A percentile compares a stretch with the other conserved stretches of the same genome.
Evolutionary conservation across 345 rosid genomes (phyloP).

Genomic region (Sapria himalayana): DNA sequence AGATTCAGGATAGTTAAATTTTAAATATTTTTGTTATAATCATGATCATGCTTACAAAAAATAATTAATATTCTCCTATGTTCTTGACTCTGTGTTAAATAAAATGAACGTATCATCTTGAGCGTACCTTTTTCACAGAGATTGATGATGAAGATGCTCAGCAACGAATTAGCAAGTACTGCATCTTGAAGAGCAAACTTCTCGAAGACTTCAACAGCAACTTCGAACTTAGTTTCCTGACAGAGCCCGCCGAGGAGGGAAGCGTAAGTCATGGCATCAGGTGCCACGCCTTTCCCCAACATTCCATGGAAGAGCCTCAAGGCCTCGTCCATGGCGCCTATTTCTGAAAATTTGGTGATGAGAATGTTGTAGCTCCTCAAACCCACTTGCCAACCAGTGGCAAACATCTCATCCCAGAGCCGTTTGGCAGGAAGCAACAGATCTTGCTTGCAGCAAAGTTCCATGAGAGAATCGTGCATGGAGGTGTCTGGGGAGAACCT

Average conservation of each 20-base stretch:
- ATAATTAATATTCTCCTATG: not conserved
- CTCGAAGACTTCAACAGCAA: slow-evolving; percentile 31
- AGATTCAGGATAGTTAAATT: not conserved
- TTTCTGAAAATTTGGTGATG: slow-evolving; percentile 41
- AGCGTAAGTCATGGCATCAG: slow-evolving; percentile 33
- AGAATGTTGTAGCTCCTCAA: slow-evolving; percentile 42
- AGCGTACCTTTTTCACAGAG: slow-evolving; percentile 42
- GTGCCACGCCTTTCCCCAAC: slow-evolving; percentile 41
- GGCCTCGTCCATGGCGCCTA: slow-evolving; percentile 52
- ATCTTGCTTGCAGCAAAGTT: slow-evolving; percentile 67
- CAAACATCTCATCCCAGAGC: slow-evolving; percentile 92
- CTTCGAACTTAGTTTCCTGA: slow-evolving; percentile 35
- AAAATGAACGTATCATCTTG: not conserved
- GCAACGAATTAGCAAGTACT: slow-evolving; percentile 18
- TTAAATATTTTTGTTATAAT: not conserved
- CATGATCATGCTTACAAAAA: not conserved
- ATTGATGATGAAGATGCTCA: slow-evolving; percentile 18
- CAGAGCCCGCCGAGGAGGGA: slow-evolving; percentile 48
- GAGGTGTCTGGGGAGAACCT: slow-evolving; percentile 40
- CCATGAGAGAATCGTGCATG: slow-evolving; percentile 50
- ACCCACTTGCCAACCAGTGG: slow-evolving; percentile 45
- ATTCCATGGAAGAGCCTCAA: slow-evolving; percentile 43
- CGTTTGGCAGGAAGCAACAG: slow-evolving; percentile 74
- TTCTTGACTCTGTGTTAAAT: not conserved
- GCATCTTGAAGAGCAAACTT: slow-evolving; percentile 24